Conservation (phyloP, 352 stramenopile genomes). For the Globisporangium canariense region DNA sequence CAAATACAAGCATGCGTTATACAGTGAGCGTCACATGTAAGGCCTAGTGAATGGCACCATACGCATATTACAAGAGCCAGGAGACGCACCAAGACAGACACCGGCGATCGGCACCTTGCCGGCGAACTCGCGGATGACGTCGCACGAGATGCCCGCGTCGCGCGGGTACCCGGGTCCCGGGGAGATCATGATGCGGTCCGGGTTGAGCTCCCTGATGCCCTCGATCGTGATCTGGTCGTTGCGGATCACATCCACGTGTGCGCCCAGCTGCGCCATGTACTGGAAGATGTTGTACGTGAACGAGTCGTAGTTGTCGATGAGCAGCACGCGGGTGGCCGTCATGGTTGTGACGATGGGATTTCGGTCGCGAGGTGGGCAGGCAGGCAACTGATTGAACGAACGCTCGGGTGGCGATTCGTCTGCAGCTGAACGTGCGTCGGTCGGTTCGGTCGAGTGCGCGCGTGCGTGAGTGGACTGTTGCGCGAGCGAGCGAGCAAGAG, state of each 20-base stretch:
- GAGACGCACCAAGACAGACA: constrained; percentile 61
- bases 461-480: background rate
- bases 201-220: constrained; percentile 67
- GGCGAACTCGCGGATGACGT: constrained; percentile 80
- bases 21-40: background rate
- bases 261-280: constrained; percentile 85
- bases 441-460: background rate
- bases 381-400: background rate
- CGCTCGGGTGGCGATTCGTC: background rate
- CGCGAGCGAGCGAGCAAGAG: background rate
- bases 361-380: background rate
- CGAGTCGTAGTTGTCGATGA: constrained; percentile 91
- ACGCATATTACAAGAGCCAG: background rate
- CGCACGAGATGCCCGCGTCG: constrained; percentile 78
- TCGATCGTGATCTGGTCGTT: constrained; percentile 86
- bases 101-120: constrained; percentile 82
- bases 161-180: constrained; percentile 79
- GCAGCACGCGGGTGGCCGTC: constrained; percentile 67
- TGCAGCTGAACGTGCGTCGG: background rate
- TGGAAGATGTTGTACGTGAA: constrained; percentile 91
- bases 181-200: constrained; percentile 88
- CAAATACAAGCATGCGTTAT: background rate
- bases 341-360: constrained; percentile 6
- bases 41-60: background rate
- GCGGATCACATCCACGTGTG: constrained; percentile 72